phyloP scores from a whole-genome alignment of 768 basidiomycete species.

The Pleurotus citrinopileatus region DNA sequence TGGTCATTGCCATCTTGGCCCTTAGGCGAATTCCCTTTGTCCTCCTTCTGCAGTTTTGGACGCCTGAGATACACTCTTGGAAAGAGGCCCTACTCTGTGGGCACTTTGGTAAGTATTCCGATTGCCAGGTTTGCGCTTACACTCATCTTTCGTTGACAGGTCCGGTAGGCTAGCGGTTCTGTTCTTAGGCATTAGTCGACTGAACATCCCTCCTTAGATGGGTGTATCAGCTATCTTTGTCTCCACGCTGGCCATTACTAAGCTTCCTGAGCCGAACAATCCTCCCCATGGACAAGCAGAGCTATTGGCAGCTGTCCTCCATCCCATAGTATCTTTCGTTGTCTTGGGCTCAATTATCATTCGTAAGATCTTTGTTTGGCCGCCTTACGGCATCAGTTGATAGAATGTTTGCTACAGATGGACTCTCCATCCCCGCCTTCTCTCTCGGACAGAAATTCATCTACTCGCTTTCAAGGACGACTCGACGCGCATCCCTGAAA shows the following conservation, averaged over 20 bases:
- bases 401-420: conserved; percentile 48
- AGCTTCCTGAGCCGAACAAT: conserved; percentile 50
- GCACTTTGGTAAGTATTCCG: conserved; percentile 66
- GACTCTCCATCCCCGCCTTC: conserved; percentile 70
- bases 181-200: neutral
- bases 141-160: conserved; percentile 29
- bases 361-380: conserved; percentile 49
- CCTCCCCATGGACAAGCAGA: conserved; percentile 73
- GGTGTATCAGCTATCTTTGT: conserved; percentile 93
- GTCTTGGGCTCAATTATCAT: conserved; percentile 84
- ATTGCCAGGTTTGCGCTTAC: neutral
- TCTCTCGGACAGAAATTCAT: conserved; percentile 46
- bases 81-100: conserved; percentile 88
- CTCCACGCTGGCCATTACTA: conserved; percentile 64
- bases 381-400: neutral
- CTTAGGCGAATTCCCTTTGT: conserved; percentile 82
- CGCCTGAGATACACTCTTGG: conserved; percentile 86
- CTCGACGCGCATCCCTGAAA: too few species aligned
- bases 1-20: conserved; percentile 66
- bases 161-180: conserved; percentile 38
- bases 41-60: conserved; percentile 72
- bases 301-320: conserved; percentile 64
- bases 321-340: conserved; percentile 85
- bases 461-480: conserved; percentile 42
- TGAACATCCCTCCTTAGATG: conserved; percentile 47